These are phyloP conservation scores for Penicillium manginii DNA, from an alignment of 495 filamentous ascomycete genomes.

Conservation along the genomic window DNA sequence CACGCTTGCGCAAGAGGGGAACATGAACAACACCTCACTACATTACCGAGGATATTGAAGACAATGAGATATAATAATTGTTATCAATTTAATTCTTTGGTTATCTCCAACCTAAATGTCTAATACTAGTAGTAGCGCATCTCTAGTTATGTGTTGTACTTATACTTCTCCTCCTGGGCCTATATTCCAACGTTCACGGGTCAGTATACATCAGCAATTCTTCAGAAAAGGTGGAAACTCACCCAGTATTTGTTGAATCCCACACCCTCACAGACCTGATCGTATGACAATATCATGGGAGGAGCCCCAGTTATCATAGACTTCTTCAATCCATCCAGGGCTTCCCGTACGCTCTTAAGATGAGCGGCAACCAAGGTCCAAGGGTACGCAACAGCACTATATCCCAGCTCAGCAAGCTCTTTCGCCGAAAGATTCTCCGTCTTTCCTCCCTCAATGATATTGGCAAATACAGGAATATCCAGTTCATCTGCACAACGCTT, in stretches of 20 bases:
- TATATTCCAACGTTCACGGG: conserved; percentile 4
- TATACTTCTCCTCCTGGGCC: conserved; percentile 30
- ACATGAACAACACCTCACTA: neutral
- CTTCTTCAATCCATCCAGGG: conserved; percentile 41
- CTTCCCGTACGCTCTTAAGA: conserved; percentile 42
- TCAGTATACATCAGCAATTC: neutral
- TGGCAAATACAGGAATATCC: conserved; percentile 41
- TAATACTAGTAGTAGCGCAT: neutral
- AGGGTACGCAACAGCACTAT: conserved; percentile 44
- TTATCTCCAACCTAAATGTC: too few relatives aligned
- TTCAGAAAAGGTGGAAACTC: conserved; percentile 9
- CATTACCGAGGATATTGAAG: too few relatives aligned
- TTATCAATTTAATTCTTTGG: too few relatives aligned
- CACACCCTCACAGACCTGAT: conserved; percentile 43
- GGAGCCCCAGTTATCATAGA: conserved; percentile 33
- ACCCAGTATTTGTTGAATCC: conserved; percentile 49
- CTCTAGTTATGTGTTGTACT: conserved; percentile 13
- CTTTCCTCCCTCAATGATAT: conserved; percentile 50
- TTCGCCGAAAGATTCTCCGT: conserved; percentile 45
- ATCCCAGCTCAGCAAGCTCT: conserved; percentile 42
- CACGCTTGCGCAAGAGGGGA: conserved; percentile 4
- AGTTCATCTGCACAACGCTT: conserved; percentile 35
- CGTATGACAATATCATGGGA: conserved; percentile 39
- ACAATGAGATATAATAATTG: too few relatives aligned
- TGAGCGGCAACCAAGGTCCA: conserved; percentile 48